Percentiles rank a stretch among this genome's conserved stretches.
Evolutionary conservation across 2,329 filamentous ascomycete species (phyloP).

Genomic region (Alternaria consortialis): DNA sequence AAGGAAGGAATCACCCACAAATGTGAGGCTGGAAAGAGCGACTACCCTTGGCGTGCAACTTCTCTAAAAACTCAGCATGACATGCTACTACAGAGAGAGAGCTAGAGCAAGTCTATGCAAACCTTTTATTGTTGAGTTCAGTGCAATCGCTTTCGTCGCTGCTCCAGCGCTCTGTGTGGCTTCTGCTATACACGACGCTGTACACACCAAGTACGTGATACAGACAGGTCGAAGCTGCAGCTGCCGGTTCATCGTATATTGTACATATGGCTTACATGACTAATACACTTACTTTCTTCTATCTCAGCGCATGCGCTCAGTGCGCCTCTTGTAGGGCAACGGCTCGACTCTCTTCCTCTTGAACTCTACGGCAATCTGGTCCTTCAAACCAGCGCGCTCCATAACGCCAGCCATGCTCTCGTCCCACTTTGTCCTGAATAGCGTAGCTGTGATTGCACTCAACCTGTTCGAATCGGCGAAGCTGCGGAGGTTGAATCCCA

Average conservation of each 20-base stretch:
- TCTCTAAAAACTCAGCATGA: neutral
- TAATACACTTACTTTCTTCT: conserved; percentile 12
- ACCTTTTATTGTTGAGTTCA: neutral
- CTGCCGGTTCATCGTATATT: conserved; percentile 6
- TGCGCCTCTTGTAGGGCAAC: conserved; percentile 69
- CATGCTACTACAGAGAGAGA: too few relatives aligned
- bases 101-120: neutral
- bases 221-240: neutral
- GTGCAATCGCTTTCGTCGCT: neutral
- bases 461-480: conserved; percentile 76
- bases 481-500: conserved; percentile 77
- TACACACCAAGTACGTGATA: neutral
- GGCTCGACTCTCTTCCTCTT: conserved; percentile 79
- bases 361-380: conserved; percentile 80
- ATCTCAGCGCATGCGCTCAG: conserved; percentile 56
- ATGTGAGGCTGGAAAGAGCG: conserved; percentile 7
- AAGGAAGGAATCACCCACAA: neutral
- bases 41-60: neutral
- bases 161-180: neutral
- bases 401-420: conserved; percentile 88
- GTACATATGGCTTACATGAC: conserved; percentile 16
- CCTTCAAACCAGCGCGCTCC: conserved; percentile 76
- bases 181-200: neutral
- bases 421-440: conserved; percentile 93
- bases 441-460: conserved; percentile 78